Base-by-base conservation (phyloP, 2,329 filamentous ascomycete genomes). In the Neonectria neomacrospora region DNA sequence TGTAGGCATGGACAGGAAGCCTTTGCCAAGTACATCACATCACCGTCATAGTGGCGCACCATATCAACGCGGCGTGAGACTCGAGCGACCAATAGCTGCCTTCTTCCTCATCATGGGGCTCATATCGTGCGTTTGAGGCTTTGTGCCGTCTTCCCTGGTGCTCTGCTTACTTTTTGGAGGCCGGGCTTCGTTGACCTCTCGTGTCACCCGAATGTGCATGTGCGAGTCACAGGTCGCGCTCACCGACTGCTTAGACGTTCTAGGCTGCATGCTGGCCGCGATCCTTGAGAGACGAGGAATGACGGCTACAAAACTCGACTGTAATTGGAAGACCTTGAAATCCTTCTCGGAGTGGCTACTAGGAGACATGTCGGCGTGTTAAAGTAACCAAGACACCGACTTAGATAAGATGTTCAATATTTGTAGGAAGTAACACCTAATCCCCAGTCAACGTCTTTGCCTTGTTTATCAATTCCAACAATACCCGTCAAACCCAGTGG, bases 201-300 rank as follows among this genome's bases (percentile, higher is more conserved):
- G 47, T 32, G 18, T 12, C 8, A 20, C 37, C 12, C n/a, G 11
- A 32, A 28, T 5, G 18, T 50, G 28, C 28, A 14, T 28, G 26
- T 20, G n/a, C 30, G 28, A 50, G 28, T 50, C 47, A 50, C 28
- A 7, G 28, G 23, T 18, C 32, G 26, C 22, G 16, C 28, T 50
- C 47, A 32, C 47, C 47, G 28, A 14, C 47, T 16, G n/a, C 28
- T 50, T 32, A n/a, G 47, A 22, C 10, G n/a, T 20, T 12, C 28
- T 8, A 14, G 47, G 47, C 26, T 50, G 47, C 47, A 50, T 50
- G 47, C 47, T 50, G 47, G 20, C 47, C 26, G 28, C 28, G 18
- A 22, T 16, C 5, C 12, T 50, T 10, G 26, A 22, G 28, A 32
- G 30, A 32, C 18, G 28, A n/a, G 22, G 47, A 34, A 50, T 32